Evolutionary conservation across 306 rosid species (phyloP).

Genomic region (Quercus aquifolioides): DNA sequence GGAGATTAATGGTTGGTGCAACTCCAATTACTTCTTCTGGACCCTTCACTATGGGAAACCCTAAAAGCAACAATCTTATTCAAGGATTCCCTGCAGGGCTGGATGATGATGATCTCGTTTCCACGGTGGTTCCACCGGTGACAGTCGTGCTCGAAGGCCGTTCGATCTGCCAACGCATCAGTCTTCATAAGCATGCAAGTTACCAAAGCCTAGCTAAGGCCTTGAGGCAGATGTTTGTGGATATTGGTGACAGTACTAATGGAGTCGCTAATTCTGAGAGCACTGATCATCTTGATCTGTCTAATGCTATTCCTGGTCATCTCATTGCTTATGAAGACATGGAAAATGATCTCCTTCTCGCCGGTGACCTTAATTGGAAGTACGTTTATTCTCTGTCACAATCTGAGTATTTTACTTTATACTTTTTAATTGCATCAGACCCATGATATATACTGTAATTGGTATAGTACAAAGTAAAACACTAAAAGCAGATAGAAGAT

Average conservation of each 20-base stretch:
- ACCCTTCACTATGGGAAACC: constrained; percentile 23
- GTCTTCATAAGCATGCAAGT: constrained; percentile 73
- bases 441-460: no score
- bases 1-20: constrained; percentile 28
- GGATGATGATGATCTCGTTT: constrained; percentile 53
- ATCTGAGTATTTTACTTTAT: no score
- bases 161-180: constrained; percentile 85
- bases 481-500: no score
- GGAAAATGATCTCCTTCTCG: constrained; percentile 91
- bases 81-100: constrained; percentile 37
- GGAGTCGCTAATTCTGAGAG: not conserved
- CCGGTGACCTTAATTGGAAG: constrained; percentile 92
- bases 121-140: constrained; percentile 63
- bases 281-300: constrained; percentile 41
- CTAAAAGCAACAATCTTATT: constrained; percentile 13
- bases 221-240: constrained; percentile 68
- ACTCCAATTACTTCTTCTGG: constrained; percentile 28
- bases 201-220: constrained; percentile 75
- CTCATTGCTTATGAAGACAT: constrained; percentile 85
- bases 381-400: not conserved
- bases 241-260: not conserved
- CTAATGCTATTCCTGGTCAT: constrained; percentile 82
- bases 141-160: constrained; percentile 91
- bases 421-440: no score
- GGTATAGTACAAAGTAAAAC: no score